Percentiles rank a stretch among this genome's conserved stretches.
Conservation (phyloP, 2,329 filamentous ascomycete genomes). For the Dactylella cylindrospora region DNA sequence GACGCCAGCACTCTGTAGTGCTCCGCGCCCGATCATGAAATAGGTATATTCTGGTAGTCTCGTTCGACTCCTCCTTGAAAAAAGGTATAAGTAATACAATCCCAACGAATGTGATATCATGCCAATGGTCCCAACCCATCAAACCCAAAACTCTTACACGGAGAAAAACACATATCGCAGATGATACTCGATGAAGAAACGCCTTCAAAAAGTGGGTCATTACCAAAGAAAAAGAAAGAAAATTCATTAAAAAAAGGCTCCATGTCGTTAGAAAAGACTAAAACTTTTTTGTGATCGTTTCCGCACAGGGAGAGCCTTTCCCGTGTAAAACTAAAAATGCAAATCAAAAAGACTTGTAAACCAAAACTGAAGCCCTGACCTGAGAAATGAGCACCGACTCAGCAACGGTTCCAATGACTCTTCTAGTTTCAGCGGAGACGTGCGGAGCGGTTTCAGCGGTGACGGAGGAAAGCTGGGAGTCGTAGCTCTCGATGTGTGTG, state of each 20-base stretch:
- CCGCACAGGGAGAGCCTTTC: not conserved
- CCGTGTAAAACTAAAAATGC: constrained; percentile 1
- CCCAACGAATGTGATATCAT: constrained; percentile 11
- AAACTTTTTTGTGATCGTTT: not conserved
- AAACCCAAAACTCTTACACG: too few relatives aligned
- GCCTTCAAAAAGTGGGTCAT: not conserved
- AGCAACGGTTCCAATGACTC: constrained; percentile 63
- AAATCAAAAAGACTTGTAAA: constrained; percentile 30
- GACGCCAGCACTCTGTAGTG: too few relatives aligned
- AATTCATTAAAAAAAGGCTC: not conserved
- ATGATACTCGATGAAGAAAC: too few relatives aligned
- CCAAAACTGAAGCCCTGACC: constrained; percentile 36
- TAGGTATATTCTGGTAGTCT: too few relatives aligned
- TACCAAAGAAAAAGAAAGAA: not conserved
- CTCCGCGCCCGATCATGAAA: too few relatives aligned
- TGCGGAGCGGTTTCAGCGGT: constrained; percentile 45
- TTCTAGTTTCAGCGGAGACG: constrained; percentile 54
- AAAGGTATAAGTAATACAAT: not conserved
- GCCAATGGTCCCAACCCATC: too few relatives aligned
- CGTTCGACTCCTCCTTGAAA: too few relatives aligned
- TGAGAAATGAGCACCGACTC: constrained; percentile 53
- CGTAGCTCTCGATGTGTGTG: constrained; percentile 50
- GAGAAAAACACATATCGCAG: too few relatives aligned
- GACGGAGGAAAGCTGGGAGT: constrained; percentile 44
- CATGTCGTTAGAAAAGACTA: not conserved